Evolutionary conservation across 495 filamentous ascomycete genomes (phyloP), one percentile per base, ranked within the genome.

Genomic region (Penicillium crystallinum): DNA sequence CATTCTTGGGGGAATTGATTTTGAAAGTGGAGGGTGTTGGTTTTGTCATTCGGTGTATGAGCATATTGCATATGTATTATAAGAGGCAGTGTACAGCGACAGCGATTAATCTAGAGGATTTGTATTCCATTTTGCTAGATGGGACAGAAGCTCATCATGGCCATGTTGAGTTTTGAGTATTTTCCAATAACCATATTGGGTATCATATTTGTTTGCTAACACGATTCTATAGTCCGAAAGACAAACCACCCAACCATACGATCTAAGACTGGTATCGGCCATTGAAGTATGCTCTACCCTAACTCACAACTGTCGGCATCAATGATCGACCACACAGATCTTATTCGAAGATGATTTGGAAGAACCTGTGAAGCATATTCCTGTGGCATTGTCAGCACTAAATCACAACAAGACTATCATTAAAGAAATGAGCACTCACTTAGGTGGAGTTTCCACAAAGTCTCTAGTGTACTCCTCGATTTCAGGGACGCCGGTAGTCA

Each of bases 391-490:
- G n/a, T 66, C 38, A 64, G 61, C 42, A 33, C 10, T 10, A 18
- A 35, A 34, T 29, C 22, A 23, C 19, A 37, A 18, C 11, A 8
- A 46, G 33, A 14, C 3, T n/a, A n/a, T 29, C 25, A 4, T 2
- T 17, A 11, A 17, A 2, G 12, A 7, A 19, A 2, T 1, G 1
- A 17, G 12, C 11, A 63, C 73, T 66, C 72, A 87, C 86, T 69
- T 82, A 4, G 87, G 73, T 4, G 76, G 79, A 17, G 21, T 52
- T 11, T 78, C 72, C 11, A 87, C 72, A 66, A 78, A 91, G 41
- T 79, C 84, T 30, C 72, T 70, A 12, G 82, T 81, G 61, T 93
- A 91, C 53, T 86, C 81, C 46, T 89, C 88, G 53, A 93, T 83
- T 59, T 86, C 83, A 7, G 80, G 81, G n/a, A 89, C 58, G 39